Conservation (phyloP, 2,329 filamentous ascomycete species). For the Nannizziopsis barbatae region DNA sequence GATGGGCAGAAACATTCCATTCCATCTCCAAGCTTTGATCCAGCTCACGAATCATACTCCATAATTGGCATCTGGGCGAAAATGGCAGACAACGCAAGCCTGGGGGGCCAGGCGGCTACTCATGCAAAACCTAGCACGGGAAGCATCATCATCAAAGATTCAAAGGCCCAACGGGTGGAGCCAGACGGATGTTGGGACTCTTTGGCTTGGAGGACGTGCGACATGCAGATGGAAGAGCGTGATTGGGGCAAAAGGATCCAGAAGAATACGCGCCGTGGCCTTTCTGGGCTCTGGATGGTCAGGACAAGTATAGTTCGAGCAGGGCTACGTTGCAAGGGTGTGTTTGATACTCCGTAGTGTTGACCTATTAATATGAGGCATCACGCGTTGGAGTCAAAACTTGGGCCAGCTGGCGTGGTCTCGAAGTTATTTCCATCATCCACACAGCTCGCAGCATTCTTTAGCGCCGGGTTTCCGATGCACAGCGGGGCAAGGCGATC, state of each 20-base stretch:
- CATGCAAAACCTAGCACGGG: not conserved
- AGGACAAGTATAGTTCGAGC: not conserved
- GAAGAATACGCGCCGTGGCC: not conserved
- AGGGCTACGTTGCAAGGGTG: not conserved
- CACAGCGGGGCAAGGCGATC: not conserved
- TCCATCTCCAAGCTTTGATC: too few species aligned
- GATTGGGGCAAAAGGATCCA: constrained; percentile 5
- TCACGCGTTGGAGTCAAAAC: constrained; percentile 3
- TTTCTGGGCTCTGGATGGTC: too few species aligned
- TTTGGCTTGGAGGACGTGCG: not conserved
- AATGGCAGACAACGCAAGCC: not conserved
- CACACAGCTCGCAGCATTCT: too few species aligned
- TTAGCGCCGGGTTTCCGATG: not conserved
- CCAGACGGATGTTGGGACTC: not conserved
- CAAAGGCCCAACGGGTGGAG: not conserved
- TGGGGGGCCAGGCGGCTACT: constrained; percentile 10
- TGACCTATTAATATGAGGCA: constrained; percentile 1
- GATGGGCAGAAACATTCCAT: not conserved
- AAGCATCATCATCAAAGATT: not conserved
- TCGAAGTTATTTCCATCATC: too few species aligned
- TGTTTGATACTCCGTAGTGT: constrained; percentile 2
- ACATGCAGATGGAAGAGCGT: not conserved
- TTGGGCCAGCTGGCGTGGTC: not conserved
- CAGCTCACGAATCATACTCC: not conserved
- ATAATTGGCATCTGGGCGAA: constrained; percentile 5